A percentile compares a stretch with the other conserved stretches of the same genome.
These are phyloP conservation scores for Drechslerella coelobrocha DNA, from an alignment of 2,329 filamentous ascomycete species.

Conservation along the genomic window DNA sequence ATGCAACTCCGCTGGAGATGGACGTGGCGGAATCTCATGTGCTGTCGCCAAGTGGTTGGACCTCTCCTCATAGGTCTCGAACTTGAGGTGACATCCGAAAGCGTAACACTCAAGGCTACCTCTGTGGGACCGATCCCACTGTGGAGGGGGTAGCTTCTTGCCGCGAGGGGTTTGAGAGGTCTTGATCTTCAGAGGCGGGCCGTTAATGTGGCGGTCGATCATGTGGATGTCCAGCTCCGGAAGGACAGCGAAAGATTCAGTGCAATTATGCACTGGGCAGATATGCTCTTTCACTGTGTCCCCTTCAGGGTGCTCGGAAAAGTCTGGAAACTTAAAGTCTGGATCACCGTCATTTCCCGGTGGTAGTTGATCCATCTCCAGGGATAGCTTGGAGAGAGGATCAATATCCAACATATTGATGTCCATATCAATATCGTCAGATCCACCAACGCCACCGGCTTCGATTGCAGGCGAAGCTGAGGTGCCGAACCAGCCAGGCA, in stretches of 20 bases:
- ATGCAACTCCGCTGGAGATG: not conserved
- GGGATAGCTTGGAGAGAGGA: too few relatives aligned
- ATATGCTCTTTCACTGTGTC: slow-evolving; percentile 13
- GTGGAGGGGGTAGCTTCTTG: not conserved
- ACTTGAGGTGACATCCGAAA: slow-evolving; percentile 24
- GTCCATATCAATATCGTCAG: slow-evolving; percentile 18
- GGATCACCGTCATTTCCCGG: not conserved
- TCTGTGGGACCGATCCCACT: slow-evolving; percentile 3
- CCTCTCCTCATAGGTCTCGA: slow-evolving; percentile 27
- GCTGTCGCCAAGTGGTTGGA: slow-evolving; percentile 20
- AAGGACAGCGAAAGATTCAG: slow-evolving; percentile 28
- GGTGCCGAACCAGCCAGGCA: slow-evolving; percentile 31
- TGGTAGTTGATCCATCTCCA: not conserved
- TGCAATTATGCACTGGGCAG: slow-evolving; percentile 27
- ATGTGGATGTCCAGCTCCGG: slow-evolving; percentile 41
- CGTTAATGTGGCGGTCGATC: slow-evolving; percentile 28
- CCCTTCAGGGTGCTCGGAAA: not conserved
- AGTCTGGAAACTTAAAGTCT: not conserved
- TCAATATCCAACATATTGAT: slow-evolving; percentile 16
- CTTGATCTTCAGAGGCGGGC: slow-evolving; percentile 25
- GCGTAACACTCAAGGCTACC: slow-evolving; percentile 20
- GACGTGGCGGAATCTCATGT: slow-evolving; percentile 14
- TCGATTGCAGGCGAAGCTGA: not conserved
- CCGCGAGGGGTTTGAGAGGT: not conserved
- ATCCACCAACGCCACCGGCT: not conserved